phyloP scores from a whole-genome alignment of 1,139 yeast species.

The Meyerozyma sp. region DNA sequence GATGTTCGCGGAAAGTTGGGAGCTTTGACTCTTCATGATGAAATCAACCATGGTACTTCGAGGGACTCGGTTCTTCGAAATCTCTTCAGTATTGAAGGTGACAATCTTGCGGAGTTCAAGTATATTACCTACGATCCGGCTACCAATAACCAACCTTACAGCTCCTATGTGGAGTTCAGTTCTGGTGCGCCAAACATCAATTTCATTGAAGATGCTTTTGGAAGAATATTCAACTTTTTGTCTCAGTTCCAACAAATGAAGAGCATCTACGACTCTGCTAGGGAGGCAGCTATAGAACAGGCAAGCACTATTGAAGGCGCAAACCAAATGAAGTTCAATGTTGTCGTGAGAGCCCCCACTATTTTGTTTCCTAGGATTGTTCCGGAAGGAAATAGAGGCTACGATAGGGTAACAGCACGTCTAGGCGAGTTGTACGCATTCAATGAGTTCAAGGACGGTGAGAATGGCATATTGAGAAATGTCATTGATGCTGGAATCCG shows the following conservation, averaged over 20 bases:
- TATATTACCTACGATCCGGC: constrained; percentile 76
- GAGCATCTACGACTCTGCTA: constrained; percentile 75
- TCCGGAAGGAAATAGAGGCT: constrained; percentile 29
- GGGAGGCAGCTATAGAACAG: constrained; percentile 72
- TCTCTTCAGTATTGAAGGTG: constrained; percentile 75
- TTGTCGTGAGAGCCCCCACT: constrained; percentile 75
- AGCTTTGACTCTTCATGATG: constrained; percentile 74
- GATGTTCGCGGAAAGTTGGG: constrained; percentile 75
- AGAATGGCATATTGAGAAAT: constrained; percentile 31
- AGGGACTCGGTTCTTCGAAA: constrained; percentile 57
- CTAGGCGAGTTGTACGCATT: constrained; percentile 79
- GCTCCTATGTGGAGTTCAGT: constrained; percentile 57
- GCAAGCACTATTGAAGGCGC: constrained; percentile 64
- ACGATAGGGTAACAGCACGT: constrained; percentile 64
- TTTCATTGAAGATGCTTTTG: constrained; percentile 77
- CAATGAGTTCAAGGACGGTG: constrained; percentile 46
- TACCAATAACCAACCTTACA: constrained; percentile 44
- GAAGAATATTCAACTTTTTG: constrained; percentile 60
- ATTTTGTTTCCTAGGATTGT: constrained; percentile 67
- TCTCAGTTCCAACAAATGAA: constrained; percentile 83
- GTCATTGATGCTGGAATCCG: constrained; percentile 63
- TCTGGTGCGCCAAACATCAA: constrained; percentile 73
- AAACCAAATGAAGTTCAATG: constrained; percentile 62
- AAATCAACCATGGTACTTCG: constrained; percentile 59
- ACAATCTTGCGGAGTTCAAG: constrained; percentile 73